Evolutionary conservation across 345 rosid genomes (phyloP).

Genomic region (Euphorbia tirucalli): DNA sequence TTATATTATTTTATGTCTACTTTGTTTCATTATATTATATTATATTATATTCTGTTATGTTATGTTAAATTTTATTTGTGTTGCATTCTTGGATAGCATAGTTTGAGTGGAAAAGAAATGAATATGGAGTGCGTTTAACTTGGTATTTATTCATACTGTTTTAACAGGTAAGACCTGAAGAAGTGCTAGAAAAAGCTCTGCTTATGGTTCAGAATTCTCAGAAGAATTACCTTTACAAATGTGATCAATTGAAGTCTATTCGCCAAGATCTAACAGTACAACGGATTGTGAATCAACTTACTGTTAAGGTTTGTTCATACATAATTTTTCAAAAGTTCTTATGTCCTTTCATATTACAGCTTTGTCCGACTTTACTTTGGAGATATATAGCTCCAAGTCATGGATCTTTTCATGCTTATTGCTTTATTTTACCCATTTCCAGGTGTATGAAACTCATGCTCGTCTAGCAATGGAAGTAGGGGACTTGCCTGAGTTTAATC

Average conservation of each 20-base stretch:
- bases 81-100: conserved; percentile 10
- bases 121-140: conserved; percentile 3
- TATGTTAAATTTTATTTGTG: no score
- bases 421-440: conserved; percentile 22
- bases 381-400: not conserved
- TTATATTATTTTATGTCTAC: not conserved
- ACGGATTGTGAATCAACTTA: conserved; percentile 76
- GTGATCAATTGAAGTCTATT: conserved; percentile 97
- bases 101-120: not conserved
- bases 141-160: conserved; percentile 7
- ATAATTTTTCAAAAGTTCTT: not conserved
- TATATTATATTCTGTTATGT: no score
- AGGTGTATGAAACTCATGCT: conserved; percentile 99
- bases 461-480: conserved; percentile 92
- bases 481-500: conserved; percentile 93
- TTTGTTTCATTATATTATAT: no score
- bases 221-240: conserved; percentile 90
- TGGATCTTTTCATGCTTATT: not conserved
- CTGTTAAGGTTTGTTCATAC: conserved; percentile 63
- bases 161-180: conserved; percentile 95
- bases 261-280: conserved; percentile 99
- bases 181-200: conserved; percentile 87
- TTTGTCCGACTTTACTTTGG: not conserved
- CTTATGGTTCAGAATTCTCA: conserved; percentile 76
- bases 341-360: not conserved